These are phyloP conservation scores for Cladosporium velox DNA, from an alignment of 2,329 filamentous ascomycete genomes.

Conservation along the genomic window DNA sequence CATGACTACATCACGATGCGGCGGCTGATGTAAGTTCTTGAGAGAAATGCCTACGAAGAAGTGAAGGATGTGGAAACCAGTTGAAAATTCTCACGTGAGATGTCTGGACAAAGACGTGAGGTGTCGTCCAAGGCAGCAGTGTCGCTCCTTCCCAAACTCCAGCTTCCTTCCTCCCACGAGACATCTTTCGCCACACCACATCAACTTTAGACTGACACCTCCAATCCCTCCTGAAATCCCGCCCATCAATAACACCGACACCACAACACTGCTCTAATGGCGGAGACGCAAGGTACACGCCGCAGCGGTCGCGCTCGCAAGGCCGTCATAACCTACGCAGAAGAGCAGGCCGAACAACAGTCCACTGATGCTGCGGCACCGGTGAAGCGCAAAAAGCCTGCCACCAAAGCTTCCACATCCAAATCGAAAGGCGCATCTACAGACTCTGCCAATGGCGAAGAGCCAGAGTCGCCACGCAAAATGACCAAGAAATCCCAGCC, in stretches of 20 bases:
- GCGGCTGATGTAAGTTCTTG: neutral
- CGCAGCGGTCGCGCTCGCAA: conserved; percentile 28
- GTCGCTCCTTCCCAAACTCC: conserved; percentile 2
- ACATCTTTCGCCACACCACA: neutral
- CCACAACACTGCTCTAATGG: conserved; percentile 7
- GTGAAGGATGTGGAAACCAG: neutral
- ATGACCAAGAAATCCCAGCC: neutral
- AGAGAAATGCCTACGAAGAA: neutral
- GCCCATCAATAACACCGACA: neutral
- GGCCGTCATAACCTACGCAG: conserved; percentile 25
- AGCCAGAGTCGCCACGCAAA: conserved; percentile 2
- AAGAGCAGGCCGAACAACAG: conserved; percentile 26
- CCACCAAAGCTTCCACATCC: neutral
- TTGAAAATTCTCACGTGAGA: neutral
- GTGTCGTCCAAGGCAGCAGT: conserved; percentile 1
- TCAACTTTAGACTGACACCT: neutral
- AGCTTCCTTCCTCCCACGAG: neutral
- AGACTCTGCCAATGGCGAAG: neutral
- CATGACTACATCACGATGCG: neutral
- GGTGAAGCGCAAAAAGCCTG: conserved; percentile 20
- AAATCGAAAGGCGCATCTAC: neutral
- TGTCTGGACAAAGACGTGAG: neutral
- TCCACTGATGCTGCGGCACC: neutral
- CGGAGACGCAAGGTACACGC: conserved; percentile 14
- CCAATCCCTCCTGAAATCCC: neutral